phyloP scores from a whole-genome alignment of 2,329 filamentous ascomycete species.

The Tympanopsis confertula region DNA sequence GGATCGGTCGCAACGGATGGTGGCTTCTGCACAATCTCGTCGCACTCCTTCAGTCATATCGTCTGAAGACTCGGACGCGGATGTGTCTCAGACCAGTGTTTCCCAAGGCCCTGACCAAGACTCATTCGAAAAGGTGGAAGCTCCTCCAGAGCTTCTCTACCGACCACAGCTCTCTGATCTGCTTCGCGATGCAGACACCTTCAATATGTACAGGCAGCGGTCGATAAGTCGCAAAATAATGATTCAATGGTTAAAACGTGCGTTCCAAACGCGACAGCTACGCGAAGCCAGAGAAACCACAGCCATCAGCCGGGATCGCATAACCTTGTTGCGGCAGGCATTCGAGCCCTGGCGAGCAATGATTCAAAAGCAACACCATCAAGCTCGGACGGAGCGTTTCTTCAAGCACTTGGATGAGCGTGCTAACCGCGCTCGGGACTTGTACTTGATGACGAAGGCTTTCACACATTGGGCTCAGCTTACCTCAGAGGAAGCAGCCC shows the following conservation, averaged over 20 bases:
- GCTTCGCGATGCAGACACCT: neutral
- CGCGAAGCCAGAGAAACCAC: conserved; percentile 21
- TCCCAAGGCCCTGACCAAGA: neutral
- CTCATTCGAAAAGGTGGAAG: neutral
- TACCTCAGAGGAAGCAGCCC: conserved; percentile 35
- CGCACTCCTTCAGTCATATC: neutral
- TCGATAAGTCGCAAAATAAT: neutral
- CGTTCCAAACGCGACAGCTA: conserved; percentile 15
- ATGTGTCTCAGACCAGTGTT: neutral
- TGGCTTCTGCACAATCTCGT: neutral
- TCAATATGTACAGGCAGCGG: conserved; percentile 1
- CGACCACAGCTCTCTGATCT: neutral
- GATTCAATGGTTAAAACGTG: neutral
- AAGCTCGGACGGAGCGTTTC: conserved; percentile 31
- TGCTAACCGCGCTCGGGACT: conserved; percentile 34
- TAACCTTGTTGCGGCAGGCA: conserved; percentile 34
- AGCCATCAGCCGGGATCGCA: conserved; percentile 32
- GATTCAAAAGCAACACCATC: conserved; percentile 6
- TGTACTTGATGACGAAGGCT: conserved; percentile 41
- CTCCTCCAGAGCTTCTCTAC: neutral
- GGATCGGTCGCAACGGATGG: neutral
- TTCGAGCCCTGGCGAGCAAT: conserved; percentile 31
- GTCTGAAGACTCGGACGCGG: neutral
- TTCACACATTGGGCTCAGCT: conserved; percentile 47
- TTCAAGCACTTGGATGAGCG: conserved; percentile 36